Percentiles rank a stretch among this genome's conserved stretches.
phyloP scores from a whole-genome alignment of 805 yeast species.

The Nakazawaea laoshanensis region DNA sequence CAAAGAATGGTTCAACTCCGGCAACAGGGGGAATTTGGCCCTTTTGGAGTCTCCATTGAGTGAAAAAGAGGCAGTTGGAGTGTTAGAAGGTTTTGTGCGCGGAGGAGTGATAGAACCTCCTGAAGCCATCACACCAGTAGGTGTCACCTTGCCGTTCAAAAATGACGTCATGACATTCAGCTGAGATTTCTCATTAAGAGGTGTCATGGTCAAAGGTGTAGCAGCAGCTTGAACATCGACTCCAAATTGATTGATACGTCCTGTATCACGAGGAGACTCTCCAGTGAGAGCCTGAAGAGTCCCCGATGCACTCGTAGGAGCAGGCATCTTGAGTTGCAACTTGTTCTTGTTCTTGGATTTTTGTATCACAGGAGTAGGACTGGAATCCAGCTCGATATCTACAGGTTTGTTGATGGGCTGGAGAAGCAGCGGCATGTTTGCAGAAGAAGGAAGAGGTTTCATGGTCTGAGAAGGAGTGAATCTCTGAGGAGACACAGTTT shows the following conservation, averaged over 20 bases:
- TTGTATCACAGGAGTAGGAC: constrained; percentile 13
- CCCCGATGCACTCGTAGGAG: constrained; percentile 44
- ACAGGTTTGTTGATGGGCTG: constrained; percentile 43
- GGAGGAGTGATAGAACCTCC: constrained; percentile 5
- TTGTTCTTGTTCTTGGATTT: constrained; percentile 39
- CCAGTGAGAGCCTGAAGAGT: constrained; percentile 16
- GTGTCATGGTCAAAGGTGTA: constrained; percentile 68
- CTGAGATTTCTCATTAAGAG: constrained; percentile 52
- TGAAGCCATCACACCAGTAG: constrained; percentile 1
- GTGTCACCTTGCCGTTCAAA: constrained; percentile 10
- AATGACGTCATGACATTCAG: constrained; percentile 12
- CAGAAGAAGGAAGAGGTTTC: constrained; percentile 40
- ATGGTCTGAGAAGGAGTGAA: constrained; percentile 26
- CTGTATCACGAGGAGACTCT: constrained; percentile 22
- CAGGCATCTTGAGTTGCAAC: constrained; percentile 67
- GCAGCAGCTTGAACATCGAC: constrained; percentile 42
- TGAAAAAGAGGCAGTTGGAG: constrained; percentile 11
- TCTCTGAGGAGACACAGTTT: constrained; percentile 21
- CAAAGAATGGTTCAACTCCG: constrained; percentile 7
- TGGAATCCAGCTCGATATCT: background rate
- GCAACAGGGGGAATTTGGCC: constrained; percentile 6
- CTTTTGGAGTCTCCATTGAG: constrained; percentile 2
- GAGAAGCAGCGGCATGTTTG: constrained; percentile 29
- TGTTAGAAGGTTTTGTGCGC: constrained; percentile 1
- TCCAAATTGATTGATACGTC: constrained; percentile 55